Conservation (phyloP, 1,284 basidiomycete species). For the Sporisorium scitamineum region DNA sequence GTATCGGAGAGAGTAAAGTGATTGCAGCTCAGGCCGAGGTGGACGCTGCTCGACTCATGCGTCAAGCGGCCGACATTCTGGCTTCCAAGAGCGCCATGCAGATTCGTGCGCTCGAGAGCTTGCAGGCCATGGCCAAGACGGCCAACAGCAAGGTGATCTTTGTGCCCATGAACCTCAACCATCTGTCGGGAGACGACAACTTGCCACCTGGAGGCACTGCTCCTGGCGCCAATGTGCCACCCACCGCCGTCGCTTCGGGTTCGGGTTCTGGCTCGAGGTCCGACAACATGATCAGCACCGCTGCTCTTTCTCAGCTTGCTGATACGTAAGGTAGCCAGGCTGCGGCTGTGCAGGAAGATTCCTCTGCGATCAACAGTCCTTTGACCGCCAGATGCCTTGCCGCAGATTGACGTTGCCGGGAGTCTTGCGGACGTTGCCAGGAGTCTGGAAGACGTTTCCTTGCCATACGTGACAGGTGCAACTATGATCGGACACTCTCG, state of each 20-base stretch:
- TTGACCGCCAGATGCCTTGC: too few relatives aligned
- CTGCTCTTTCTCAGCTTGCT: slow-evolving; percentile 39
- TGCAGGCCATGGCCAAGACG: slow-evolving; percentile 79
- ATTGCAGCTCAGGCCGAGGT: slow-evolving; percentile 97
- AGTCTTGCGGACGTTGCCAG: background rate
- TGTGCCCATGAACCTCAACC: slow-evolving; percentile 78
- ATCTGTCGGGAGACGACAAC: slow-evolving; percentile 18
- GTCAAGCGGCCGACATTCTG: slow-evolving; percentile 75
- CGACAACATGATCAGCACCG: slow-evolving; percentile 35
- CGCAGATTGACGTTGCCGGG: background rate
- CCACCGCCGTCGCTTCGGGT: slow-evolving; percentile 6
- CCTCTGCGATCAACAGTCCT: too few relatives aligned
- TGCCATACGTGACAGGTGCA: background rate
- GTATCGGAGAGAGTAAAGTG: slow-evolving; percentile 93
- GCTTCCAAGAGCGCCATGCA: slow-evolving; percentile 88
- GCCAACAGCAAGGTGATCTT: slow-evolving; percentile 89
- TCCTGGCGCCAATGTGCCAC: slow-evolving; percentile 9
- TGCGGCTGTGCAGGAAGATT: background rate
- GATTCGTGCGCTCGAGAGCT: slow-evolving; percentile 91
- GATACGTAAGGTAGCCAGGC: slow-evolving; percentile 39
- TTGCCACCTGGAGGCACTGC: slow-evolving; percentile 23
- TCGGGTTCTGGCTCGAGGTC: slow-evolving; percentile 8
- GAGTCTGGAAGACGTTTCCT: background rate
- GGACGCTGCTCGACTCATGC: slow-evolving; percentile 90
- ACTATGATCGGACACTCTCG: background rate